Conservation (phyloP, 768 basidiomycete species). For the Polyporus arcularius region DNA sequence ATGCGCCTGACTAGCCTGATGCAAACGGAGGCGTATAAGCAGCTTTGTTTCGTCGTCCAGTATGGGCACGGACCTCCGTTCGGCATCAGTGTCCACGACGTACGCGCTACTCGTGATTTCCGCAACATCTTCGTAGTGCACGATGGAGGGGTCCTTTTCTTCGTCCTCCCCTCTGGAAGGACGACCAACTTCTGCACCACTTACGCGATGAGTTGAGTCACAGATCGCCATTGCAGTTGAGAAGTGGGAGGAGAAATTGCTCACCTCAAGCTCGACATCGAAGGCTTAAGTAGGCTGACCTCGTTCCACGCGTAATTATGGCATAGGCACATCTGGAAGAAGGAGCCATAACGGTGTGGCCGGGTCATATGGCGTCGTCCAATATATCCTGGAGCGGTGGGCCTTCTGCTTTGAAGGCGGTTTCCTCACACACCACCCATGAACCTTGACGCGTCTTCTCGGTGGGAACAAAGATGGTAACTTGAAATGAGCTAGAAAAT, state of each 20-base stretch:
- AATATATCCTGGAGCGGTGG: neutral
- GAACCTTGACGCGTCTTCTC: neutral
- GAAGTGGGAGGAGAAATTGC: neutral
- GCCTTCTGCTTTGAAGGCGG: neutral
- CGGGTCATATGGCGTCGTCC: neutral
- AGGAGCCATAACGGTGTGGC: neutral
- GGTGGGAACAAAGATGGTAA: too few species aligned
- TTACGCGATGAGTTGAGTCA: neutral
- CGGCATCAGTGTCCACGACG: conserved; percentile 2
- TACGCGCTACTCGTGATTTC: neutral
- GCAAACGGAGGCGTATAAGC: neutral
- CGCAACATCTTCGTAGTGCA: neutral
- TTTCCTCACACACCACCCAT: neutral
- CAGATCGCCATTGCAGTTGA: neutral
- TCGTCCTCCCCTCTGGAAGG: neutral
- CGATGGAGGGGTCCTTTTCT: neutral
- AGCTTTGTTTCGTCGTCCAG: neutral
- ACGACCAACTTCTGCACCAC: neutral
- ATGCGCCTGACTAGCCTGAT: conserved; percentile 23
- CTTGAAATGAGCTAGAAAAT: too few species aligned
- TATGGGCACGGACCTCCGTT: neutral
- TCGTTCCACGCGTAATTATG: neutral
- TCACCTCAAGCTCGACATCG: neutral
- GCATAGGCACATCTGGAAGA: neutral
- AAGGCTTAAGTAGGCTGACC: neutral